Base-by-base conservation (phyloP, 1,139 yeast genomes). In the Yarrowia galli region DNA sequence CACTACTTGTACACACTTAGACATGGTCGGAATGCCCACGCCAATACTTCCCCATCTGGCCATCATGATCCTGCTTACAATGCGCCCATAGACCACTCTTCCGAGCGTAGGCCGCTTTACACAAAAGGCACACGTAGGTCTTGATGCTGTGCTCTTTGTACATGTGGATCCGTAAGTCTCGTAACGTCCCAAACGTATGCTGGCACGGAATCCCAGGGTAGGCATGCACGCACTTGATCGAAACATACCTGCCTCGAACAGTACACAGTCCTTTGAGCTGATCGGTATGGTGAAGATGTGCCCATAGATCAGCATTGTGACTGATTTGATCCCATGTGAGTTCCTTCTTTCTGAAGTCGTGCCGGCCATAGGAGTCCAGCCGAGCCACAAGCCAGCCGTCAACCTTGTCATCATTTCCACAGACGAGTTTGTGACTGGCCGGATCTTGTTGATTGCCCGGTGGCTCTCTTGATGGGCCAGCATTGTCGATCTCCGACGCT, bases 351-450 rank as follows among this genome's bases (percentile, higher is more conserved):
- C 49, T 16, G 16, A 13, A 45, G 32, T 45, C 49, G 32, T 12
- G 3, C 3, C 16, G 8, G 25, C 22, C 48, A 12, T 8, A 7
- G 2, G 20, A 12, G 43, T n/a, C 20, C 20, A 1, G 43, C 9
- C 9, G 15, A 12, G 15, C 12, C 20, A 8, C 12, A 10, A 1
- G n/a, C 10, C 43, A 12, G 12, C n/a, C 4, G n/a, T n/a, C 43
- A 3, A n/a, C 9, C 12, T 5, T 28, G 9, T 10, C 8, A 28
- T 1, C 32, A 28, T 10, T 28, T 28, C 8, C 32, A 28, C 6
- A 7, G 32, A 28, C 1, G 8, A 28, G 8, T 28, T 93, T 28
- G 32, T 10, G 10, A 28, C 9, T 10, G 32, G 32, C 9, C 10
- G 6, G 32, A 28, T 6, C 8, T 5, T 28, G 32, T 7, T 28